Conservation (phyloP, 352 stramenopile species). For the Phytophthora melonis region DNA sequence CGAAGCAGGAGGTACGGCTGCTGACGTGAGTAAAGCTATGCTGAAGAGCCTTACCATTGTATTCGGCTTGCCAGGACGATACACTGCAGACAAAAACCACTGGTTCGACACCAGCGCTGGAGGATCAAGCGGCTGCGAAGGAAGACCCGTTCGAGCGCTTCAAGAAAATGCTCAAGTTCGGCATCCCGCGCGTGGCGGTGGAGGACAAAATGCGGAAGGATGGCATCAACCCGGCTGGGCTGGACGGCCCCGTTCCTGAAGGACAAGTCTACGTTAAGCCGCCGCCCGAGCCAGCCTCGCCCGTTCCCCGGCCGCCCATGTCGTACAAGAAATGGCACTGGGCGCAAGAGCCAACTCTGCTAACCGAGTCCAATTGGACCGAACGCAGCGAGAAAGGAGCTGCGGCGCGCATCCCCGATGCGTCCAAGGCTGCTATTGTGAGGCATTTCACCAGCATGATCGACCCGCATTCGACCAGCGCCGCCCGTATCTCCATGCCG, state of each 20-base stretch:
- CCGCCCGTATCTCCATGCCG: constrained; percentile 6
- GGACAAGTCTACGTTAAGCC: neutral
- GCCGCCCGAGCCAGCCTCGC: neutral
- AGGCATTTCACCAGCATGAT: constrained; percentile 23
- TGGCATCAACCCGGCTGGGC: constrained; percentile 24
- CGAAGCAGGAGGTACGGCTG: constrained; percentile 12
- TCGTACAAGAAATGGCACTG: constrained; percentile 38
- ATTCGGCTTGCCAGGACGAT: neutral
- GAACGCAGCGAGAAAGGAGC: constrained; percentile 16
- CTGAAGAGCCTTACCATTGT: neutral
- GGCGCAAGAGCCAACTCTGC: constrained; percentile 23
- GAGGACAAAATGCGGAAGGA: constrained; percentile 37
- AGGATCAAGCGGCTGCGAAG: neutral
- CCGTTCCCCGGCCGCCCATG: neutral
- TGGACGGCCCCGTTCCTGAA: constrained; percentile 18
- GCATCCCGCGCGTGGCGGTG: constrained; percentile 30
- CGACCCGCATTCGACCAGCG: neutral
- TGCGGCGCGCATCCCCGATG: constrained; percentile 14
- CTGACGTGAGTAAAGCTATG: neutral
- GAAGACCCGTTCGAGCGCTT: constrained; percentile 29
- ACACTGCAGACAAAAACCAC: neutral
- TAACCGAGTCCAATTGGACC: constrained; percentile 30
- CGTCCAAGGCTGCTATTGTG: constrained; percentile 18
- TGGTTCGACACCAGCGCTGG: neutral
- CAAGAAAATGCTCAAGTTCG: constrained; percentile 38